Conservation (phyloP, 148 eudicot genomes). For the Camellia sinensis region DNA sequence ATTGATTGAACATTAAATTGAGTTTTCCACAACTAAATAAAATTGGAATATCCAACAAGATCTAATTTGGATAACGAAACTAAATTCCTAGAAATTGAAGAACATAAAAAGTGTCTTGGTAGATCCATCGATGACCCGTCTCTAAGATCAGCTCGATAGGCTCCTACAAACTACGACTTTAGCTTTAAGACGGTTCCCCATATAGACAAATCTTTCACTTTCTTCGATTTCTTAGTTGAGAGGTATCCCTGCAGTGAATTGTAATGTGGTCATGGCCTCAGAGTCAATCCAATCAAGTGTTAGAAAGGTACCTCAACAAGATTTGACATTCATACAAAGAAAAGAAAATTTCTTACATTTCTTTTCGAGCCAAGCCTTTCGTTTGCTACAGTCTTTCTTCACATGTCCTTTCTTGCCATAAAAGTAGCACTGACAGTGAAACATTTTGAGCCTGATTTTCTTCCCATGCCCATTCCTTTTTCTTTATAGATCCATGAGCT, state of each 20-base stretch:
- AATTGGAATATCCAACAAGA: neutral
- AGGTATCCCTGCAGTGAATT: neutral
- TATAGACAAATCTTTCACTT: neutral
- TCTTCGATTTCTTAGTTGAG: neutral
- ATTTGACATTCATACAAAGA: neutral
- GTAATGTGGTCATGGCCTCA: too few relatives aligned
- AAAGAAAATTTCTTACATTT: neutral
- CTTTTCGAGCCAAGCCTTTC: neutral
- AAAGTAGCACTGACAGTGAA: neutral
- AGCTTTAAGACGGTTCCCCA: neutral
- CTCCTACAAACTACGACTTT: neutral
- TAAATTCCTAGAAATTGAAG: neutral
- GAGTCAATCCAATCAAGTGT: neutral
- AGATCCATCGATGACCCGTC: neutral
- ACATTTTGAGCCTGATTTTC: too few relatives aligned
- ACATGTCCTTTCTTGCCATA: slow-evolving; percentile 1
- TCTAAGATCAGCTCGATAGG: neutral
- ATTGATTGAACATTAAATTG: neutral
- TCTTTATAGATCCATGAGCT: too few relatives aligned
- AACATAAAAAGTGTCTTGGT: neutral
- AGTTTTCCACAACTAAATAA: neutral
- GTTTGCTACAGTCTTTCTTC: slow-evolving; percentile 8
- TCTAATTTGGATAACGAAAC: neutral
- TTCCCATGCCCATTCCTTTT: too few relatives aligned
- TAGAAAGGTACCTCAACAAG: neutral